Conservation (phyloP, 139 green algal species). For the Ulvella scutata region DNA sequence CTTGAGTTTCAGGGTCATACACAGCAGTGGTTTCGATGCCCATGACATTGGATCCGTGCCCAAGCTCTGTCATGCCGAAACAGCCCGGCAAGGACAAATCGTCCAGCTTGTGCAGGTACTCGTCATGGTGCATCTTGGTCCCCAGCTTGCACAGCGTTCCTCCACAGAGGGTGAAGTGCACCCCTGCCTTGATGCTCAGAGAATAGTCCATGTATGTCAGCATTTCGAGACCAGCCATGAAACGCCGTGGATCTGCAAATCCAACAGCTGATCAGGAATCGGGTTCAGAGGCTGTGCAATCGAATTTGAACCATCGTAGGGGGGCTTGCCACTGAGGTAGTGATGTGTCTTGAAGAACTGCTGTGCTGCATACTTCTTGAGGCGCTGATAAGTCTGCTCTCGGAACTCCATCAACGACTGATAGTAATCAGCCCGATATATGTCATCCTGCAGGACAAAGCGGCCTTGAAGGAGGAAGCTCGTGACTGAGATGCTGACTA, state of each 20-base stretch:
- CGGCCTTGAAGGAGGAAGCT: background rate
- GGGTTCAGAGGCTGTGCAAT: background rate
- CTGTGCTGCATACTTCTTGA: conserved; percentile 40
- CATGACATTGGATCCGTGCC: conserved; percentile 78
- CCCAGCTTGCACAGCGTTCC: conserved; percentile 48
- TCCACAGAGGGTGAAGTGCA: conserved; percentile 71
- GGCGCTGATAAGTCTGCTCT: conserved; percentile 53
- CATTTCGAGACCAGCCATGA: conserved; percentile 52
- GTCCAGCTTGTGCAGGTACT: conserved; percentile 44
- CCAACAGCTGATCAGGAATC: too few relatives aligned
- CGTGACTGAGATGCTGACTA: too few relatives aligned
- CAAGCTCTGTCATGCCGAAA: conserved; percentile 79
- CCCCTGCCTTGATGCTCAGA: conserved; percentile 72
- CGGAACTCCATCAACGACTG: conserved; percentile 47
- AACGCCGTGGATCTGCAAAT: conserved; percentile 41
- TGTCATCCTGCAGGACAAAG: conserved; percentile 31
- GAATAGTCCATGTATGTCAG: conserved; percentile 66
- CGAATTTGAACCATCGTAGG: background rate
- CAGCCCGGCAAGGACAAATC: conserved; percentile 51
- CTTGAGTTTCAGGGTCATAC: conserved; percentile 39
- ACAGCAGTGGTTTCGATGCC: conserved; percentile 70
- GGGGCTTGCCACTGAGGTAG: conserved; percentile 27
- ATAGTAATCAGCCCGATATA: conserved; percentile 61
- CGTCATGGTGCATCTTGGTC: conserved; percentile 58
- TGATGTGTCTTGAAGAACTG: conserved; percentile 53